Conservation (phyloP, 2,329 filamentous ascomycete species). For the Clonostachys sp. region DNA sequence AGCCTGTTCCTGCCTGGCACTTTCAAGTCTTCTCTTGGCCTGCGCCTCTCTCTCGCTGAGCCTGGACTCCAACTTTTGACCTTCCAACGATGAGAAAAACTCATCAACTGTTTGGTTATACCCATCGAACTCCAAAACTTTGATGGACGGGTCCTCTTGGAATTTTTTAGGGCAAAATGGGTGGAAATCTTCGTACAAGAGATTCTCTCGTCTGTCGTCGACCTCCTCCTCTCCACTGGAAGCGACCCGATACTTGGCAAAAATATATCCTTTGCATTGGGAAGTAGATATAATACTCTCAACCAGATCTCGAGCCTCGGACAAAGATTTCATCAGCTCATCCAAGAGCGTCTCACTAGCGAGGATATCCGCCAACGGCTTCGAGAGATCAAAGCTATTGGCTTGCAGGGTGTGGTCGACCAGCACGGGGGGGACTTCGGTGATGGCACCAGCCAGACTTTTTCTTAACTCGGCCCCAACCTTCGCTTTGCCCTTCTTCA, state of each 20-base stretch:
- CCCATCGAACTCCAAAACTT: conserved; percentile 71
- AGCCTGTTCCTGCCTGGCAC: conserved; percentile 77
- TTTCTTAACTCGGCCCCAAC: conserved; percentile 72
- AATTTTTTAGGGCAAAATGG: conserved; percentile 85
- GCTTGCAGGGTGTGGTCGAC: conserved; percentile 79
- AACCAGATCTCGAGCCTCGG: conserved; percentile 66
- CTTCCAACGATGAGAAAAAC: conserved; percentile 95
- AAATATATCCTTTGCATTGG: conserved; percentile 76
- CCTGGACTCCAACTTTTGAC: conserved; percentile 82
- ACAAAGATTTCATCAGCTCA: conserved; percentile 62
- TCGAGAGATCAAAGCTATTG: conserved; percentile 63
- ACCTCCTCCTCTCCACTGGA: conserved; percentile 12
- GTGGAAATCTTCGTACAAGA: conserved; percentile 93
- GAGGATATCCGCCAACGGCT: conserved; percentile 66
- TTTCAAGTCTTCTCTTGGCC: conserved; percentile 79
- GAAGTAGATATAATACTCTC: conserved; percentile 63
- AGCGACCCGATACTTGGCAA: conserved; percentile 59
- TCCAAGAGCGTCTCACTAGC: conserved; percentile 60
- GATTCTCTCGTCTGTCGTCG: conserved; percentile 30
- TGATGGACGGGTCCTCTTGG: conserved; percentile 57
- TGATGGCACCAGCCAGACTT: conserved; percentile 77
- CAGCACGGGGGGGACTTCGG: conserved; percentile 82
- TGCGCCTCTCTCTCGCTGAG: conserved; percentile 76
- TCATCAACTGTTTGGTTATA: conserved; percentile 95
- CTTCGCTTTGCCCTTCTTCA: conserved; percentile 70